A percentile compares a stretch with the other conserved stretches of the same genome.
phyloP scores from a whole-genome alignment of 2,329 filamentous ascomycete species.

The Alternaria brassicae region DNA sequence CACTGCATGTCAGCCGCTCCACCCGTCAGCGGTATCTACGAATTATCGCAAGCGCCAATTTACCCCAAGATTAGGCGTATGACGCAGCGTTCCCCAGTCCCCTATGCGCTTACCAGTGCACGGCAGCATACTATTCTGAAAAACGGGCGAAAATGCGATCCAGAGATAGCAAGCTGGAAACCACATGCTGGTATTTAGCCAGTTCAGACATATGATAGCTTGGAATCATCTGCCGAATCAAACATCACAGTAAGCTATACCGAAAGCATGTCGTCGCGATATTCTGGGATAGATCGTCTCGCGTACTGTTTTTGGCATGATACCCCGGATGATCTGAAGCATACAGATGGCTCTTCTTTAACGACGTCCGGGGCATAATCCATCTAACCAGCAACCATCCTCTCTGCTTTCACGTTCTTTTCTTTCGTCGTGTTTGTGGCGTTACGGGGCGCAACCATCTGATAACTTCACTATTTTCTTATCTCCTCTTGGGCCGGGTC shows the following conservation, averaged over 20 bases:
- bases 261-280: slow-evolving; percentile 24
- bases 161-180: not conserved
- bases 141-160: slow-evolving; percentile 9
- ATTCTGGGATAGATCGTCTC: slow-evolving; percentile 17
- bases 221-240: slow-evolving; percentile 18
- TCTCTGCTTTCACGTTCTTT: not conserved
- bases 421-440: slow-evolving; percentile 17
- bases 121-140: slow-evolving; percentile 19
- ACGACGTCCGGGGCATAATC: not conserved
- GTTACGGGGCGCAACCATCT: not conserved
- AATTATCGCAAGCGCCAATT: slow-evolving; percentile 28
- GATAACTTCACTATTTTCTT: slow-evolving; percentile 17
- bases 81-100: slow-evolving; percentile 15
- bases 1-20: slow-evolving; percentile 30
- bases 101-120: slow-evolving; percentile 23
- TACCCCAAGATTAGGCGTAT: slow-evolving; percentile 25
- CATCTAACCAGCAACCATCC: not conserved
- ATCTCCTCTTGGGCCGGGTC: slow-evolving; percentile 17
- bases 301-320: slow-evolving; percentile 13
- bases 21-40: slow-evolving; percentile 21
- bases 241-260: slow-evolving; percentile 28
- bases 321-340: not conserved
- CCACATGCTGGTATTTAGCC: slow-evolving; percentile 11
- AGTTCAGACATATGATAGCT: slow-evolving; percentile 2
- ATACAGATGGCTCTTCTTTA: slow-evolving; percentile 1